Evolutionary conservation across 1,139 yeast species (phyloP).

Genomic region (Hyphopichia fennica): DNA sequence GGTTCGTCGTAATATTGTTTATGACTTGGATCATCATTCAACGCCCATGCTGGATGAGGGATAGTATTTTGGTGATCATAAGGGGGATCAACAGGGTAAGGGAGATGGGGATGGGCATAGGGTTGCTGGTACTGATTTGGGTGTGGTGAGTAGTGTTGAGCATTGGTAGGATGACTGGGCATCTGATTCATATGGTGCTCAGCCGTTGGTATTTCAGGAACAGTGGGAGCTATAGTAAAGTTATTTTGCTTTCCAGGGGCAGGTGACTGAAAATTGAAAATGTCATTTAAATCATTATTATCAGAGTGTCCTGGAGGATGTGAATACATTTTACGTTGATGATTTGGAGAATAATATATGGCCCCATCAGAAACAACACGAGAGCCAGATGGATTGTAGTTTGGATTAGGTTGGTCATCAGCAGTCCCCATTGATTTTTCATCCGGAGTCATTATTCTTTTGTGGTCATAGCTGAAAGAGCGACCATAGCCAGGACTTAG

Average conservation of each 20-base stretch:
- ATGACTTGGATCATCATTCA: too few relatives aligned
- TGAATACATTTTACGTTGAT: neutral
- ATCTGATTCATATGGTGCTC: too few relatives aligned
- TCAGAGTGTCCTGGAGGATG: slow-evolving; percentile 1
- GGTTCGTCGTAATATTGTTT: too few relatives aligned
- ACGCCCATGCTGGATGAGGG: too few relatives aligned
- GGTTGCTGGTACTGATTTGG: too few relatives aligned
- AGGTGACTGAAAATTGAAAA: neutral
- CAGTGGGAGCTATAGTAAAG: neutral
- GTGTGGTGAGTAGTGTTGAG: too few relatives aligned
- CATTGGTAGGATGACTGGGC: too few relatives aligned
- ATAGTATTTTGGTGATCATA: too few relatives aligned
- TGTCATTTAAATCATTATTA: slow-evolving; percentile 1
- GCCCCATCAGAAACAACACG: slow-evolving; percentile 19
- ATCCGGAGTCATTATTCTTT: slow-evolving; percentile 21
- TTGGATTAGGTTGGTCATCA: neutral
- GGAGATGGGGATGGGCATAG: too few relatives aligned
- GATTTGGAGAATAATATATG: slow-evolving; percentile 4
- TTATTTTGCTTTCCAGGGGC: neutral
- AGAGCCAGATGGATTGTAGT: neutral
- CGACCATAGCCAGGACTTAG: slow-evolving; percentile 16
- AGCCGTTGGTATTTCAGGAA: too few relatives aligned
- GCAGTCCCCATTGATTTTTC: neutral
- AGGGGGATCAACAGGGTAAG: too few relatives aligned
- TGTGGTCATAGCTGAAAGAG: slow-evolving; percentile 32